Percentiles rank a stretch among this genome's conserved stretches.
phyloP scores from a whole-genome alignment of 2,329 filamentous ascomycete species.

The Zasmidium citrigriseum region DNA sequence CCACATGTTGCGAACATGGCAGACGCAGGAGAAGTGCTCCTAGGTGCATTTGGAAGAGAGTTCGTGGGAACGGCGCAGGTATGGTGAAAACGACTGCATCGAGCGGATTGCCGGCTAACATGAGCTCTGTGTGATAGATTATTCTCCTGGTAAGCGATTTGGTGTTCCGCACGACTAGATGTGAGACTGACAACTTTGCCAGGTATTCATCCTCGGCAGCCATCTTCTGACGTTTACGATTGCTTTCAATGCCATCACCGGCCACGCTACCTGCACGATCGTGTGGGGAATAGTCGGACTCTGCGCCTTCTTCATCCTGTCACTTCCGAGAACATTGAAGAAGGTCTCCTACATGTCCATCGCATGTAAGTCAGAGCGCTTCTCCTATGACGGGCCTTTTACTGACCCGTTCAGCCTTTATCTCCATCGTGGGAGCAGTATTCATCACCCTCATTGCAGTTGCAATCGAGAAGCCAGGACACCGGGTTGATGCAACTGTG shows the following conservation, averaged over 20 bases:
- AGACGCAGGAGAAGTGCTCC: conserved; percentile 65
- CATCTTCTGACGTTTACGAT: conserved; percentile 71
- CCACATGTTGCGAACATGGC: conserved; percentile 59
- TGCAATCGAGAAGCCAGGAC: conserved; percentile 3
- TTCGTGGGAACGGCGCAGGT: conserved; percentile 65
- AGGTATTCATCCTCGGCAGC: conserved; percentile 68
- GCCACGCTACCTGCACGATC: conserved; percentile 64
- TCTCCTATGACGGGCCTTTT: conserved; percentile 37
- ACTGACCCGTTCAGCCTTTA: conserved; percentile 52
- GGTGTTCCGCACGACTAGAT: neutral
- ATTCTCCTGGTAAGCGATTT: conserved; percentile 4
- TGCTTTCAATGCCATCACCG: conserved; percentile 65
- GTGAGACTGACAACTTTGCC: conserved; percentile 20
- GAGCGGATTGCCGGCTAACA: conserved; percentile 4
- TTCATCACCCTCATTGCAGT: conserved; percentile 37
- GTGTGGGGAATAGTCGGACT: conserved; percentile 63
- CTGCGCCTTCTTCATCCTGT: conserved; percentile 58
- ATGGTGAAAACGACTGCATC: conserved; percentile 32
- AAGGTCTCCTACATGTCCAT: conserved; percentile 65
- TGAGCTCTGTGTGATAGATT: conserved; percentile 5
- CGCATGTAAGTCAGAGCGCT: conserved; percentile 44
- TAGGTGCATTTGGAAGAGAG: conserved; percentile 62
- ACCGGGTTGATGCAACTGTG: neutral
- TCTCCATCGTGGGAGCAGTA: conserved; percentile 60
- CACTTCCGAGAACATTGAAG: conserved; percentile 63